phyloP scores from a whole-genome alignment of 202 grass and related monocot species.

The Alloteropsis angusta region DNA sequence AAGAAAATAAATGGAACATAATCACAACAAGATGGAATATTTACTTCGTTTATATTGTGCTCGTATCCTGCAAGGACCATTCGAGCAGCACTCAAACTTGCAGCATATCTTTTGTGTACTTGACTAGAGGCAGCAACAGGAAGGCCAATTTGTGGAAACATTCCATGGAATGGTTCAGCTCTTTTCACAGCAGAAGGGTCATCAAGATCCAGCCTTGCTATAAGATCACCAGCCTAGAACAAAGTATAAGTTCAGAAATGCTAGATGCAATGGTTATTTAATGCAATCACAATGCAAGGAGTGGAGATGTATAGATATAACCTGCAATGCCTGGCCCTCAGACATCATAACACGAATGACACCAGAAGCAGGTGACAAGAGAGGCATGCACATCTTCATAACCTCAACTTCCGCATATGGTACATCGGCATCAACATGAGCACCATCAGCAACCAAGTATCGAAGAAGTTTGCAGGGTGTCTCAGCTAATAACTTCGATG shows the following conservation, averaged over 20 bases:
- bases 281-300: neutral
- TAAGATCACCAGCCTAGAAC: constrained; percentile 71
- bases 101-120: constrained; percentile 62
- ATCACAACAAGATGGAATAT: neutral
- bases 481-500: constrained; percentile 68
- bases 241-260: constrained; percentile 16
- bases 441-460: constrained; percentile 69
- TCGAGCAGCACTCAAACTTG: constrained; percentile 57
- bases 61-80: constrained; percentile 86
- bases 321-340: constrained; percentile 81
- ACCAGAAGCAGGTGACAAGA: constrained; percentile 68
- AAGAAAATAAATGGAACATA: neutral
- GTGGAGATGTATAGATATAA: constrained; percentile 5
- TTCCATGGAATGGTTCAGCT: constrained; percentile 52
- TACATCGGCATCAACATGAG: constrained; percentile 61
- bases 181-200: constrained; percentile 69
- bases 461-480: constrained; percentile 91
- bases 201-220: constrained; percentile 74
- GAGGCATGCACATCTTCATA: constrained; percentile 96
- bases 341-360: constrained; percentile 65
- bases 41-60: constrained; percentile 53
- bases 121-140: constrained; percentile 55
- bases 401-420: constrained; percentile 80
- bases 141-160: constrained; percentile 40
- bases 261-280: constrained; percentile 11